Evolutionary conservation across 1,284 basidiomycete species (phyloP).

Genomic region (Leucoagaricus sp.): DNA sequence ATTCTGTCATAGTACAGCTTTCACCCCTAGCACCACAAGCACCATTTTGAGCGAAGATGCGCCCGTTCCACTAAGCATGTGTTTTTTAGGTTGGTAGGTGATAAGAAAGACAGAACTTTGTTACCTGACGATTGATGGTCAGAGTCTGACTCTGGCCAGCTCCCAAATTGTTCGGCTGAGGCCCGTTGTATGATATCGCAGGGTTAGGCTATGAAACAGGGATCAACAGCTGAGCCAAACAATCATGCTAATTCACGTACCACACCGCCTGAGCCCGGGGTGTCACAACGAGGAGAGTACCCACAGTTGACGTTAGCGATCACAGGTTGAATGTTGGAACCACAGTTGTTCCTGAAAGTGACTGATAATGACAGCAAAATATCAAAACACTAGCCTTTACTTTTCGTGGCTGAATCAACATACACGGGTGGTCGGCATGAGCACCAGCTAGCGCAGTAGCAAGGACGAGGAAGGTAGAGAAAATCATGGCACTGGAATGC

Average conservation of each 20-base stretch:
- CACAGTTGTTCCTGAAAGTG: constrained; percentile 37
- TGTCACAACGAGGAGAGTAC: constrained; percentile 38
- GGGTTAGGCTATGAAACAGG: constrained; percentile 25
- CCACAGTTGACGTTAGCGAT: constrained; percentile 41
- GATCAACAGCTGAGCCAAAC: background rate
- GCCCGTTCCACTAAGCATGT: constrained; percentile 38
- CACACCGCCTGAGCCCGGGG: constrained; percentile 33
- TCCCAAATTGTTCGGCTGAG: constrained; percentile 33
- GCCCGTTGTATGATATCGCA: constrained; percentile 35
- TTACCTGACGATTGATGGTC: constrained; percentile 31
- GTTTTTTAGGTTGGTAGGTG: background rate
- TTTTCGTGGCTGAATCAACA: background rate
- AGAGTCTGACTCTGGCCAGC: constrained; percentile 29
- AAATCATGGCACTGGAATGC: background rate
- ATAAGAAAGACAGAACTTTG: background rate
- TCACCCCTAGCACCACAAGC: constrained; percentile 37
- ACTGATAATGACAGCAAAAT: constrained; percentile 24
- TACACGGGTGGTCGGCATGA: constrained; percentile 23
- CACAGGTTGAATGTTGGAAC: constrained; percentile 30
- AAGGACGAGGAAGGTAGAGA: background rate
- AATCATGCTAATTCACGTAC: constrained; percentile 19
- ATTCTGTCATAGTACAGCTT: constrained; percentile 39
- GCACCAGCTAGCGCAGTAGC: constrained; percentile 14
- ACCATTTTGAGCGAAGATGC: constrained; percentile 38
- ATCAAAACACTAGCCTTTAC: background rate